These are phyloP conservation scores for Lepidium campestre DNA, from an alignment of 441 rosid genomes.

Conservation along the genomic window DNA sequence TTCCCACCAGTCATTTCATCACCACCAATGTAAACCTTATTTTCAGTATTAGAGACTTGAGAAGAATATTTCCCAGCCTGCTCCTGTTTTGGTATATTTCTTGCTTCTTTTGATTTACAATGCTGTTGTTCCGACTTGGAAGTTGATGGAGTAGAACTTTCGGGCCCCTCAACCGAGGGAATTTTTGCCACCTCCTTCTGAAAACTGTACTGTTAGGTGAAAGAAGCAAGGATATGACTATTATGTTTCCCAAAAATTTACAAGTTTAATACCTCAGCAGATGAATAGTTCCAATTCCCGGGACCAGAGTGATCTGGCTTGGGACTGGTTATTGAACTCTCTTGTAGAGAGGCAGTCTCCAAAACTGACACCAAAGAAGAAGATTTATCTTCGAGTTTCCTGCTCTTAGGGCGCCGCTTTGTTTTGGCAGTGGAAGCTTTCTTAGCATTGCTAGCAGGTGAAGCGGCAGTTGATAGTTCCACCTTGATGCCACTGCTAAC, in stretches of 20 bases:
- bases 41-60: constrained; percentile 27
- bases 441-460: constrained; percentile 25
- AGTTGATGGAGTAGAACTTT: constrained; percentile 37
- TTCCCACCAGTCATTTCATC: constrained; percentile 23
- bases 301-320: not conserved
- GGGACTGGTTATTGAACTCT: constrained; percentile 1
- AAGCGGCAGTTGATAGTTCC: constrained; percentile 26
- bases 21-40: constrained; percentile 22
- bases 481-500: constrained; percentile 17
- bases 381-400: constrained; percentile 37
- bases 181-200: constrained; percentile 33
- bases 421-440: constrained; percentile 27
- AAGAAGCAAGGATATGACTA: constrained; percentile 16
- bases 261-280: constrained; percentile 42
- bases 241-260: not conserved
- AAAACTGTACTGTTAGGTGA: constrained; percentile 35
- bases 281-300: constrained; percentile 16
- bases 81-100: constrained; percentile 29
- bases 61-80: constrained; percentile 40
- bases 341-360: constrained; percentile 9
- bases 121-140: constrained; percentile 36
- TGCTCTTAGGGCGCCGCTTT: constrained; percentile 42
- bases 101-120: constrained; percentile 31
- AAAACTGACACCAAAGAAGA: constrained; percentile 18
- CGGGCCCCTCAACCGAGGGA: constrained; percentile 21